A percentile compares a stretch with the other conserved stretches of the same genome.
These are phyloP conservation scores for Euphorbia corollata DNA, from an alignment of 441 rosid genomes.

Conservation along the genomic window DNA sequence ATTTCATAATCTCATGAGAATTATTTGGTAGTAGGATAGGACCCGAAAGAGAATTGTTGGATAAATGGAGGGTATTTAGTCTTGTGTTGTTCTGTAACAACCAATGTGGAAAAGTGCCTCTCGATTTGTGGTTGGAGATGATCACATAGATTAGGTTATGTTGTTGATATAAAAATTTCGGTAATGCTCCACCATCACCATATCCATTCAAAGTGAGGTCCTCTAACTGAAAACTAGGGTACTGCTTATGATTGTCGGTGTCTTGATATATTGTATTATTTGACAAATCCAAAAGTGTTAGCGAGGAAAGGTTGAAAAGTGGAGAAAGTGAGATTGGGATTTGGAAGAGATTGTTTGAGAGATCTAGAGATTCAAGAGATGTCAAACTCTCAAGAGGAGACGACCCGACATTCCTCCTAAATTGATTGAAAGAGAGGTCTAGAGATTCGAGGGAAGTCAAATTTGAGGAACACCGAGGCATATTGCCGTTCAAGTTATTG, in stretches of 20 bases:
- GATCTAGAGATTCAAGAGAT: not conserved
- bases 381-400: too few relatives aligned
- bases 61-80: not conserved
- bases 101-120: too few relatives aligned
- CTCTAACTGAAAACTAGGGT: conserved; percentile 16
- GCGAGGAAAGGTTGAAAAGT: too few relatives aligned
- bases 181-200: conserved; percentile 8
- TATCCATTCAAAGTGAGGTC: not conserved
- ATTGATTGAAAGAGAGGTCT: too few relatives aligned
- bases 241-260: not conserved
- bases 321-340: too few relatives aligned
- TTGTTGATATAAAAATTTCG: conserved; percentile 25
- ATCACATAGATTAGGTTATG: not conserved
- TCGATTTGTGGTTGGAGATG: not conserved
- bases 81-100: conserved; percentile 22
- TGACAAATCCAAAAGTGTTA: too few relatives aligned
- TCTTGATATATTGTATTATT: conserved; percentile 7
- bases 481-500: too few relatives aligned
- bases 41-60: conserved; percentile 20
- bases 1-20: not conserved
- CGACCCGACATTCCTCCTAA: too few relatives aligned
- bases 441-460: too few relatives aligned
- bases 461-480: too few relatives aligned
- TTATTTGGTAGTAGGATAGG: conserved; percentile 13
- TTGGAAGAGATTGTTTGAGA: too few relatives aligned